Base-by-base conservation (phyloP, 352 stramenopile genomes). In the Phytophthora europaea region DNA sequence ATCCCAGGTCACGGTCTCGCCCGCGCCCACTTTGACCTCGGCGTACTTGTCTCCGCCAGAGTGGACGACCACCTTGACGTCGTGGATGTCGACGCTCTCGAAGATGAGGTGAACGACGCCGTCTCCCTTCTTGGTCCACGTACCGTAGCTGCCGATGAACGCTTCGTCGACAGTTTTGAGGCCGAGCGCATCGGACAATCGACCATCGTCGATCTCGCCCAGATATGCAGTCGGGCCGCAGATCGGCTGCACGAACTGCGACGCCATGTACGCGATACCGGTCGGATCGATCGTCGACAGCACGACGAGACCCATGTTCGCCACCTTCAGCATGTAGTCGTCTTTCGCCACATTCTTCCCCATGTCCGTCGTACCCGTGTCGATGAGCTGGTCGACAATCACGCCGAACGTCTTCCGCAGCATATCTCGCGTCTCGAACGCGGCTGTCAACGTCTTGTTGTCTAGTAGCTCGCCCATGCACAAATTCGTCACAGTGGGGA, bases 221-320 rank as follows among this genome's bases (percentile, higher is more conserved):
- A 76, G 45, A 26, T 65, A 76, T 16, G 51, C 65, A 4, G 70
- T 76, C n/a, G 57, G 70, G 5, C 45, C 72, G 22, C 76, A 76
- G 4, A 40, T 73, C n/a, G 76, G 69, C 57, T 85, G 76, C 2
- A 83, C 65, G 28, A 80, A 85, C 33, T 83, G 66, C 5, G 69
- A 67, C 1, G 63, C 76, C 58, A 84, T 38, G 22, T 70, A 72
- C 12, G 62, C 67, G 22, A 85, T 63, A 4, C 76, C 54, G 0
- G 72, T 86, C 10, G 79, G 75, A 43, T 86, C 76, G 3, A 86
- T 63, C 28, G 43, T 66, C 9, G 74, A 45, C 16, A 86, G n/a
- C 31, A 84, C 60, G 3, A 45, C 51, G 5, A 78, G 72, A 8
- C 79, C 76, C 38, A 83, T 57, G 43, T 84, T 73, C n/a, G 74